phyloP scores from a whole-genome alignment of 1,284 basidiomycete species.

The Ceratobasidium sp. region DNA sequence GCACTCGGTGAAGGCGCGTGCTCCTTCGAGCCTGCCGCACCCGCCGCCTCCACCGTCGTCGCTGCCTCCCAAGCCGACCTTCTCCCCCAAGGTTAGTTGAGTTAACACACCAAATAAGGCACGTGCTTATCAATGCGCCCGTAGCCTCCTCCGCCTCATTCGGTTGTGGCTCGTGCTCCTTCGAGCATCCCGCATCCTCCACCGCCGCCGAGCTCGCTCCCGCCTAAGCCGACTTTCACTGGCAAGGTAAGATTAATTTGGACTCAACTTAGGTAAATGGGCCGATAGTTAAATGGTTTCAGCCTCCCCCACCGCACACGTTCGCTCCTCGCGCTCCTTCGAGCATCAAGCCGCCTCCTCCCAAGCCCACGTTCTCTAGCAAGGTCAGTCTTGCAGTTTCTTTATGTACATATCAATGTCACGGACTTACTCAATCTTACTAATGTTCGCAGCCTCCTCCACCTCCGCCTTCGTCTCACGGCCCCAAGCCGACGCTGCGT shows the following conservation, averaged over 20 bases:
- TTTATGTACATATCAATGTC: not conserved
- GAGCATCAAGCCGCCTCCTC: slow-evolving; percentile 25
- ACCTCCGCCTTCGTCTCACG: slow-evolving; percentile 10
- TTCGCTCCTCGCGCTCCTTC: slow-evolving; percentile 23
- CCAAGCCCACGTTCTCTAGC: slow-evolving; percentile 15
- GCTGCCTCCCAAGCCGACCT: slow-evolving; percentile 24
- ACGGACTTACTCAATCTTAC: too few relatives aligned
- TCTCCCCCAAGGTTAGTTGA: slow-evolving; percentile 11
- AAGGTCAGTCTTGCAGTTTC: slow-evolving; percentile 1
- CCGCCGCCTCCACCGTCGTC: slow-evolving; percentile 3
- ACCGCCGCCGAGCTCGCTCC: slow-evolving; percentile 23
- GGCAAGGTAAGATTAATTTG: not conserved
- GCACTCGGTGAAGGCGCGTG: slow-evolving; percentile 6
- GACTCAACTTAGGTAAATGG: not conserved
- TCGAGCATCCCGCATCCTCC: slow-evolving; percentile 9
- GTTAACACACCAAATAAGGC: not conserved
- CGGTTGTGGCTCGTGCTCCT: slow-evolving; percentile 25
- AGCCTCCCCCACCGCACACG: slow-evolving; percentile 15
- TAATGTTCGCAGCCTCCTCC: not conserved
- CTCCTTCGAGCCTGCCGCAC: slow-evolving; percentile 15
- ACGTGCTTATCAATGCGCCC: not conserved
- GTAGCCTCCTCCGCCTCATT: slow-evolving; percentile 22
- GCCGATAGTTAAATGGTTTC: not conserved
- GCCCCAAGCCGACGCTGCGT: not conserved
- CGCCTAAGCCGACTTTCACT: slow-evolving; percentile 28